Conservation (phyloP, 495 filamentous ascomycete genomes). For the Xylaria grammica region DNA sequence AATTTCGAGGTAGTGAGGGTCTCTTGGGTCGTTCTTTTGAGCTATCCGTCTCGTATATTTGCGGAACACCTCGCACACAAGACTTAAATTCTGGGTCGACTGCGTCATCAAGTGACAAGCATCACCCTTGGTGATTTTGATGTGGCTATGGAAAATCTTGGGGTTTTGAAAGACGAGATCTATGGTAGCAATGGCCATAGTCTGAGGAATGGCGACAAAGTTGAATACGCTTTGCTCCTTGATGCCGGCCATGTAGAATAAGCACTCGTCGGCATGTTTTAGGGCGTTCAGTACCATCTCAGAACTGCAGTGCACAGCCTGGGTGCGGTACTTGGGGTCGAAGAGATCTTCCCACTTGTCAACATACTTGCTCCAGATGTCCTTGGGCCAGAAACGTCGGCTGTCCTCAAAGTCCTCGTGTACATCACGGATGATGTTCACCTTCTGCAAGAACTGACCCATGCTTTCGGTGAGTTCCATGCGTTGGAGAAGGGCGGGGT, state of each 20-base stretch:
- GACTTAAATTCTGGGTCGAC: conserved; percentile 84
- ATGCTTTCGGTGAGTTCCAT: conserved; percentile 87
- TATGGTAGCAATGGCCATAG: conserved; percentile 96
- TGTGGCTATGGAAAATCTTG: conserved; percentile 79
- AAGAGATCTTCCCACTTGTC: conserved; percentile 88
- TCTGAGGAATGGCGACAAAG: conserved; percentile 97
- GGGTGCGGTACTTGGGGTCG: conserved; percentile 76
- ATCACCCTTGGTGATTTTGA: conserved; percentile 97
- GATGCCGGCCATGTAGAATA: conserved; percentile 96
- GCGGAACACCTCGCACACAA: conserved; percentile 80
- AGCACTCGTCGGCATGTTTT: conserved; percentile 85
- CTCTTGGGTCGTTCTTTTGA: conserved; percentile 91
- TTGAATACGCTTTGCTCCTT: conserved; percentile 99
- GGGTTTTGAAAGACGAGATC: conserved; percentile 93
- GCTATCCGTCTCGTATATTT: conserved; percentile 79
- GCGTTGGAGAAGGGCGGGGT: conserved; percentile 79
- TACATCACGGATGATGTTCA: conserved; percentile 96
- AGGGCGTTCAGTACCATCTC: conserved; percentile 94
- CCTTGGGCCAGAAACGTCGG: conserved; percentile 90
- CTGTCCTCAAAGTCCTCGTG: conserved; percentile 87
- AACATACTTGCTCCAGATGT: conserved; percentile 96
- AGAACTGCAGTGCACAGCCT: conserved; percentile 85
- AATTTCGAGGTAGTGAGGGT: conserved; percentile 93
- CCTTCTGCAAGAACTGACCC: conserved; percentile 97
- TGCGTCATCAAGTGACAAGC: conserved; percentile 91